Base-by-base conservation (phyloP, 495 filamentous ascomycete species). In the Neurospora cerealis region DNA sequence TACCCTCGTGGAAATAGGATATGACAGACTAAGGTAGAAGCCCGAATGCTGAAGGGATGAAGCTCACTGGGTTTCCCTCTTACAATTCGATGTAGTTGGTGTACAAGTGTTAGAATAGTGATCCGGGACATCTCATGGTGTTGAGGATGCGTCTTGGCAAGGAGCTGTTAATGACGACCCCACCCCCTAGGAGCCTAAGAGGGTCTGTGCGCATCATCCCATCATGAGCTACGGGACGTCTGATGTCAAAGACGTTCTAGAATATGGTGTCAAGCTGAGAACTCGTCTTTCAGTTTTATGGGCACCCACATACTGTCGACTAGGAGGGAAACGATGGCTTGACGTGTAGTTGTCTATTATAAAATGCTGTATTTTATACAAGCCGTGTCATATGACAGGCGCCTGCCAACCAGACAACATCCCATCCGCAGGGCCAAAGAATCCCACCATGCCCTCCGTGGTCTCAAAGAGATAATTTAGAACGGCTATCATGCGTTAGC, bases 401-500 rank as follows among this genome's bases (percentile, higher is more conserved):
- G 40, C 40, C 34, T 48, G 66, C 32, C 72, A 66, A 70, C 66
- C 5, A 71, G 11, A 46, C 44, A 73, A 44, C 39, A 70, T 73
- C 6, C 17, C 37, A 19, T 73, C 41, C n/a, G 32, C 75, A 71
- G 72, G 69, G 54, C 48, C 40, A 73, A 34, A 44, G 4, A 60
- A 66, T 36, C 24, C 54, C 54, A 69, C 13, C 70, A 71, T 44
- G 69, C 34, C 48, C 41, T 40, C 71, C 66, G 54, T 70, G 34
- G 38, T 39, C 71, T 24, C 10, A 42, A 36, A 39, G 9, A 11
- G 17, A 44, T 19, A 69, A 73, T 77, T 84, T 85, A 86, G 79
- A 86, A 86, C 60, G 85, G 84, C 85, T 86, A 48, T 0, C 2
- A 37, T 4, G 4, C n/a, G 69, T 77, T 48, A 78, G 73, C 69